A percentile compares a stretch with the other conserved stretches of the same genome.
phyloP scores from a whole-genome alignment of 345 rosid species.

The Aegle marmelos region DNA sequence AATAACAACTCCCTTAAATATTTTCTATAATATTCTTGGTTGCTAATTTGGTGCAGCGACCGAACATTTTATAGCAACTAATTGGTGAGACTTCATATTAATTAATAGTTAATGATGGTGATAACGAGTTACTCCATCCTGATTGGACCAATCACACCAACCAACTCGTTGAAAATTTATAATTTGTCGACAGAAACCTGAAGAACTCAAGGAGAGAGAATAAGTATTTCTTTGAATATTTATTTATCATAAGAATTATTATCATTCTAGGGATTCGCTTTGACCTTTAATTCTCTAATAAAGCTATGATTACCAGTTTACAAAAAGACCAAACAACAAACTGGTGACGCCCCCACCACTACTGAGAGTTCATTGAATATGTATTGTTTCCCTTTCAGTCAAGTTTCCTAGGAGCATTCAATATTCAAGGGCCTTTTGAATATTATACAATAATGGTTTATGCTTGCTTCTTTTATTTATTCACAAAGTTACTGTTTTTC shows the following conservation, averaged over 20 bases:
- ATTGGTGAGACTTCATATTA: no score
- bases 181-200: no score
- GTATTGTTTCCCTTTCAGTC: background rate
- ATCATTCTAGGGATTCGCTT: background rate
- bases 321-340: background rate
- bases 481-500: background rate
- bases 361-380: background rate
- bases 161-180: background rate
- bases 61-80: no score
- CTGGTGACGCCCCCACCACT: background rate
- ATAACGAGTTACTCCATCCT: background rate
- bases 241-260: background rate
- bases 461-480: background rate
- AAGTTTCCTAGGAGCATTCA: background rate
- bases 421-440: background rate
- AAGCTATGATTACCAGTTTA: background rate
- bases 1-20: no score
- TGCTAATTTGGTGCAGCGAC: no score
- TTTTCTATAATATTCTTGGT: no score
- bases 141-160: background rate
- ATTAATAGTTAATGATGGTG: background rate
- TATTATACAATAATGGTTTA: background rate
- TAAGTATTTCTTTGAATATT: background rate
- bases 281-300: background rate
- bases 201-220: no score